Conservation (phyloP, 768 basidiomycete genomes). For the Candolleomyces aberdarensis region DNA sequence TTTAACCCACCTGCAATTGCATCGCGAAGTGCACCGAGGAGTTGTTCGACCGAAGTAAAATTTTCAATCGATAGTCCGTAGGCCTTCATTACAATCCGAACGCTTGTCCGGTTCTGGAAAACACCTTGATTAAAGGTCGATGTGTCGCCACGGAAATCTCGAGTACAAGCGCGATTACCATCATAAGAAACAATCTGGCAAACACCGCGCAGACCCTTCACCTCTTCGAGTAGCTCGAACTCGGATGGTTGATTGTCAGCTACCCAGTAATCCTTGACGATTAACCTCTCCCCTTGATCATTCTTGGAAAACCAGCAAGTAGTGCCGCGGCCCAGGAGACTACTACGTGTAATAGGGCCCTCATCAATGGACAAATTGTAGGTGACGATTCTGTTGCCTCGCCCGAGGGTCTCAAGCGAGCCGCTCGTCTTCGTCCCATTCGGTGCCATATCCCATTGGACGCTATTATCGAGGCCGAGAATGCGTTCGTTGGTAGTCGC, state of each 20-base stretch:
- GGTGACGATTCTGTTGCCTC: not conserved
- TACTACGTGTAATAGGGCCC: not conserved
- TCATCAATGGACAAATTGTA: not conserved
- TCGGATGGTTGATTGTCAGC: not conserved
- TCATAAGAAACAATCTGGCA: not conserved
- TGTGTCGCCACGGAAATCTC: not conserved
- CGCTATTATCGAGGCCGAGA: conserved; percentile 20
- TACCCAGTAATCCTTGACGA: not conserved
- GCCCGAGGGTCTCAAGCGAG: not conserved
- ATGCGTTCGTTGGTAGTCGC: conserved; percentile 12
- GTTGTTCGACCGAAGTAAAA: not conserved
- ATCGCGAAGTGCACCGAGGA: not conserved
- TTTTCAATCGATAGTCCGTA: not conserved
- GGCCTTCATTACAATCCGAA: not conserved
- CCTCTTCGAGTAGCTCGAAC: not conserved
- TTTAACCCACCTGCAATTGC: not conserved
- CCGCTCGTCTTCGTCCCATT: conserved; percentile 3
- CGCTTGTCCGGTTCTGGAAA: not conserved
- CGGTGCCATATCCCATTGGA: conserved; percentile 13
- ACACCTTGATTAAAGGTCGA: not conserved
- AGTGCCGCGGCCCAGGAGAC: not conserved
- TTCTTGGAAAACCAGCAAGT: not conserved
- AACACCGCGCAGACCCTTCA: not conserved
- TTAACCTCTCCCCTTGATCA: not conserved
- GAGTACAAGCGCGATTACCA: not conserved